Evolutionary conservation across 345 rosid genomes (phyloP), one percentile per base, ranked within the genome.

Genomic region (Gossypium rotundifolium): DNA sequence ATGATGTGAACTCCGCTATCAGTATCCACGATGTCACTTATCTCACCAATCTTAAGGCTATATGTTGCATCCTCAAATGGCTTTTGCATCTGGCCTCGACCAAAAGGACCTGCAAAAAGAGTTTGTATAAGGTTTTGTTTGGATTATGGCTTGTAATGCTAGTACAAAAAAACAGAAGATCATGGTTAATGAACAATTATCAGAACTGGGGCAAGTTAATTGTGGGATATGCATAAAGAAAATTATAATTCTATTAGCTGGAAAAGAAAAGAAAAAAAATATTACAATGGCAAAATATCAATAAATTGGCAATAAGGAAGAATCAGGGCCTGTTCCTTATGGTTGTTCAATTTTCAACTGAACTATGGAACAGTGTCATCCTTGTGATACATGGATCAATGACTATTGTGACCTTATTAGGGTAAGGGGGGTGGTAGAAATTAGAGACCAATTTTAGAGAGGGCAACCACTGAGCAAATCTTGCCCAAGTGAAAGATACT

Each of bases 71-170:
- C 96, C 83, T 95, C 99, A 52, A 95, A 95, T 59, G 99, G 94
- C 86, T 88, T 95, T 81, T 95, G 98, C 99, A 95, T 95, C 87
- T 91, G 96, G 25, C 99, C 99, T 58, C 84, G 75, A 18, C 98
- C 94, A 75, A 95, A 95, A 20, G 91, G 83, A 75, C 98, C 98
- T 92, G 87, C 72, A 76, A 5, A 17, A 65, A 42, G 59, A 60
- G 23, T 60, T 78, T 65, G 10, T 18, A 54, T 23, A 20, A 16
- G 75, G 64, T 51, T 46, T 40, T 54, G 14, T 27, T 68, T 51
- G 54, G 74, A 65, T 48, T 29, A 38, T 42, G n/a, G 9, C 66
- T 45, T 17, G 17, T 9, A 52, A 73, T 44, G 49, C 22, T 38
- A 9, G 48, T 63, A 63, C 5, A 33, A 60, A 33, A 33, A 27